Conservation (phyloP, 495 filamentous ascomycete genomes). For the Baudoinia panamericana region DNA sequence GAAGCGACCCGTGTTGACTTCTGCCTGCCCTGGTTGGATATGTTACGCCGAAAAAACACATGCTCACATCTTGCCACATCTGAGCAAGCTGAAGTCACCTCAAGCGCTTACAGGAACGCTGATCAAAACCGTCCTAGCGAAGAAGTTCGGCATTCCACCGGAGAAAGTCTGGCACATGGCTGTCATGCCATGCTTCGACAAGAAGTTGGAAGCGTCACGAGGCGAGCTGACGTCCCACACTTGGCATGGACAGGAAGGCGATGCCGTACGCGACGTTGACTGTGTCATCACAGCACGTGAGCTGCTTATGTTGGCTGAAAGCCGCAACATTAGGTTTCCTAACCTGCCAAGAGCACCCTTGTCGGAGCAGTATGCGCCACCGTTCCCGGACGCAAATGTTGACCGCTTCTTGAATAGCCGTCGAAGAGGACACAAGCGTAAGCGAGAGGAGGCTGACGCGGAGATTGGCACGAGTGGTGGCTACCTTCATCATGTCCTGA, state of each 20-base stretch:
- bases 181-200: conserved; percentile 98
- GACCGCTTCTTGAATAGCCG: conserved; percentile 55
- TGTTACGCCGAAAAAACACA: conserved; percentile 98
- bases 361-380: conserved; percentile 22
- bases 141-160: conserved; percentile 52
- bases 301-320: conserved; percentile 72
- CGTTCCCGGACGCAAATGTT: conserved; percentile 59
- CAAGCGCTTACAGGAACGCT: conserved; percentile 85
- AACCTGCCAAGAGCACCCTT: conserved; percentile 47
- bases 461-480: conserved; percentile 70
- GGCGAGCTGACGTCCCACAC: conserved; percentile 74
- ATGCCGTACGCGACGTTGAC: conserved; percentile 74
- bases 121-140: conserved; percentile 69
- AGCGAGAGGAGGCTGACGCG: conserved; percentile 27
- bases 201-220: conserved; percentile 91
- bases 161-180: conserved; percentile 85
- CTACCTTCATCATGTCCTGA: conserved; percentile 69
- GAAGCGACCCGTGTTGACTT: conserved; percentile 67
- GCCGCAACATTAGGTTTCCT: conserved; percentile 60
- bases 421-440: conserved; percentile 17
- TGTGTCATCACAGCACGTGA: conserved; percentile 95
- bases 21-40: conserved; percentile 93
- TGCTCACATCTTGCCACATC: conserved; percentile 77
- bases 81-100: conserved; percentile 83
- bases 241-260: conserved; percentile 42